Base-by-base conservation (phyloP, 2,329 filamentous ascomycete genomes). In the Neofusicoccum laricinum region DNA sequence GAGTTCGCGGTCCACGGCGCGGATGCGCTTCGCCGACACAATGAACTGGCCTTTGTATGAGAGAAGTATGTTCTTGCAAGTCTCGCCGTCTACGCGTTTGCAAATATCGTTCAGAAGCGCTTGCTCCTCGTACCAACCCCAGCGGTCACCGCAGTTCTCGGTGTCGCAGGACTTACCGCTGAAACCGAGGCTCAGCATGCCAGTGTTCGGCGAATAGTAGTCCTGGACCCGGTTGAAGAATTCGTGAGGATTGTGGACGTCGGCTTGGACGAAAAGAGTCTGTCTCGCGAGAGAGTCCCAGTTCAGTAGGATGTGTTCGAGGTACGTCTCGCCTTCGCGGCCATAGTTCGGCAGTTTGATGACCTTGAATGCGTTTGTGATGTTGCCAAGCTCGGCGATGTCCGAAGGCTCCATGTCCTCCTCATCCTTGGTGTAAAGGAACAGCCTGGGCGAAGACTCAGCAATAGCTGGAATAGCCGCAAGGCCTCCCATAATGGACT, bases 31-130 rank as follows among this genome's bases (percentile, higher is more conserved):
- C 0, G 78, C 78, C 1, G 79, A 81, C 2, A 76, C 79, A 41
- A 82, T 71, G 68, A 84, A 83, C 58, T 82, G 79, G 15, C 82
- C 82, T 49, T 79, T 79, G 66, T 81, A 81, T 2, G 78, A 79
- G 6, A 83, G 66, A 12, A 78, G 70, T 0, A 79, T 73, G 30
- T 69, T 68, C 2, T 72, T 69, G 63, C 76, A 78, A 15, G 65
- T 65, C 5, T 73, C 76, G 59, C 43, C 63, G 17, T 48, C 30
- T 3, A 41, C 50, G 6, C 50, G 51, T n/a, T 17, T 38, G 50
- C 61, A 64, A 12, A 81, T 69, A 64, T 76, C 51, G n/a, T 76
- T 72, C 15, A 83, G 69, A 4, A 81, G 69, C 7, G 71, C 66
- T 30, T 75, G 73, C 3, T 71, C 69, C 45, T 83, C 81, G 12